Evolutionary conservation across 1,139 yeast species (phyloP), one percentile per base, ranked within the genome.

Genomic region (Diutina rugosa): DNA sequence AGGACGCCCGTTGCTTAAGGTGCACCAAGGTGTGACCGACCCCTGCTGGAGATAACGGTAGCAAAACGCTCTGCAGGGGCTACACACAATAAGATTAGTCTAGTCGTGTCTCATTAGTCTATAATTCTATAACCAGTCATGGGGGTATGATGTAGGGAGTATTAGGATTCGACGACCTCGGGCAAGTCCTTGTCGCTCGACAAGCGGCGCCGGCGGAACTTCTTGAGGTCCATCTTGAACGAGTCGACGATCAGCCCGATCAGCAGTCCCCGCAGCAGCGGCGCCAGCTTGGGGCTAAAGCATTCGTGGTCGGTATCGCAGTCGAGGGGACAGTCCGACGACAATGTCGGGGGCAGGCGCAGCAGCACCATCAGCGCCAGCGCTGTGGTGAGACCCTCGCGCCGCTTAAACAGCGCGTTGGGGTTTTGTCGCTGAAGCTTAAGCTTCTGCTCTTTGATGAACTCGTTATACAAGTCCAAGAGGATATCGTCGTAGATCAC

Each of bases 231-330:
- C 6, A 48, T 7, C 9, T 18, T 14, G 32, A 49, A 49, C 29
- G 44, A 16, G 9, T 49, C 53, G 29, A 49, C 53, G 10, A 49
- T 29, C 53, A 49, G 53, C 5, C 53, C 53, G 6, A 49, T 49
- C 53, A 49, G 53, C 44, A 30, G 41, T 2, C 53, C 53, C 12
- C 45, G 26, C 53, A 49, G 53, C 53, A 49, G 53, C n/a, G 53
- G 44, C n/a, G 21, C 32, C 53, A 49, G 53, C 28, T 49, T 49
- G 29, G 53, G 53, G 41, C 53, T 49, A 32, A 49, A 49, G 21
- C 53, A 49, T 14, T 49, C 53, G n/a, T 49, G 53, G 44, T 49
- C 53, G n/a, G 41, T 49, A n/a, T 49, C 53, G 14, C 41, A 32
- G 7, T 32, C 53, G 6, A 30, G 28, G 6, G 41, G 44, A 16